A percentile compares a stretch with the other conserved stretches of the same genome.
Conservation (phyloP, 768 basidiomycete genomes). For the Serendipita sp. region DNA sequence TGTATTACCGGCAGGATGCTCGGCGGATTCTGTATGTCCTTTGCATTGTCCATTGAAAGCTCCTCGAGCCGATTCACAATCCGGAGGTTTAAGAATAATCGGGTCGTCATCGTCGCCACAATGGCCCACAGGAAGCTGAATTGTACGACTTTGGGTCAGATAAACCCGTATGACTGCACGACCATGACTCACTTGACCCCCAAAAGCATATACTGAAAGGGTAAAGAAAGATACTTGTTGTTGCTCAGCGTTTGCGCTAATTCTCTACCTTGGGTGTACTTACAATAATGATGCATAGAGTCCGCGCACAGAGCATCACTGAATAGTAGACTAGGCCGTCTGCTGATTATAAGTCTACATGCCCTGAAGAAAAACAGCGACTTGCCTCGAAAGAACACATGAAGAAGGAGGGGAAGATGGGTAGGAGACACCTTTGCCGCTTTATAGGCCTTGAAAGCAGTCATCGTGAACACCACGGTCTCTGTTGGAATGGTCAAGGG, state of each 20-base stretch:
- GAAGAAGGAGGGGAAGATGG: neutral
- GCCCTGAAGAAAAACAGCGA: neutral
- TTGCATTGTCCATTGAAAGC: no score
- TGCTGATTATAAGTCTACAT: neutral
- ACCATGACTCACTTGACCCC: neutral
- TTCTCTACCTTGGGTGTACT: neutral
- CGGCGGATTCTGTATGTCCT: no score
- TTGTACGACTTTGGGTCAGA: no score
- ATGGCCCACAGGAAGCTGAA: neutral
- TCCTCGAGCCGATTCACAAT: neutral
- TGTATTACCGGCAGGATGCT: no score
- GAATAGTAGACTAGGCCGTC: neutral
- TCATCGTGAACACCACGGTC: conserved; percentile 1
- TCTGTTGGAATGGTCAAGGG: no score
- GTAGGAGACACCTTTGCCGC: neutral
- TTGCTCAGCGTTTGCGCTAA: neutral
- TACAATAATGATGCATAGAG: neutral
- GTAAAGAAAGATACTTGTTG: neutral
- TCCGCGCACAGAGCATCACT: neutral
- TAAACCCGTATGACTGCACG: neutral
- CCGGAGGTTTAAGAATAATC: neutral
- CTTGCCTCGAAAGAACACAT: neutral
- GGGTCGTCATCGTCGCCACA: neutral
- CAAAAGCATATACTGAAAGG: neutral
- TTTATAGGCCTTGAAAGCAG: neutral